phyloP scores from a whole-genome alignment of 2,329 filamentous ascomycete species.

The Dothidotthia symphoricarpi region DNA sequence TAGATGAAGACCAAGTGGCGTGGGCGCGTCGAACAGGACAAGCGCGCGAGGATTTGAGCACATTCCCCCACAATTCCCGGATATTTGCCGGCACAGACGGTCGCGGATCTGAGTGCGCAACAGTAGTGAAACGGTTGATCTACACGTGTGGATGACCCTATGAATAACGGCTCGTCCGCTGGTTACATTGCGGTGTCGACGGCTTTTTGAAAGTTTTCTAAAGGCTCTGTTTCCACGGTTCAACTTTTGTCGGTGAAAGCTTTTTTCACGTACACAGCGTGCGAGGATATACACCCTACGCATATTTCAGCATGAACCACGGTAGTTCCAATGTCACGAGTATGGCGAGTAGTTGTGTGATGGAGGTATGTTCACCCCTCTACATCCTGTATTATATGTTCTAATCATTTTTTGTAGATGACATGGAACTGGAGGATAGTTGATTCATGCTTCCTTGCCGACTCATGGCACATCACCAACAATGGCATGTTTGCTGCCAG shows the following conservation, averaged over 20 bases:
- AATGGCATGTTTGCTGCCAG: slow-evolving; percentile 72
- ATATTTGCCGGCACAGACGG: slow-evolving; percentile 3
- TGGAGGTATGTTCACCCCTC: slow-evolving; percentile 35
- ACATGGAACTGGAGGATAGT: slow-evolving; percentile 77
- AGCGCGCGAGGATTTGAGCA: slow-evolving; percentile 33
- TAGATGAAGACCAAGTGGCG: slow-evolving; percentile 9
- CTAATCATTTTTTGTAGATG: slow-evolving; percentile 57
- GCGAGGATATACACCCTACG: slow-evolving; percentile 2
- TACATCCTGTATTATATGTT: no score
- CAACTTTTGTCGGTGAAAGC: no score
- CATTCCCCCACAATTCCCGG: slow-evolving; percentile 29
- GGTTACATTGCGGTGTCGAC: neutral
- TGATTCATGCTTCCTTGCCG: slow-evolving; percentile 68
- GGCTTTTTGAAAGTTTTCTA: no score
- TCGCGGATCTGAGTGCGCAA: neutral
- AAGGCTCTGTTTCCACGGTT: no score
- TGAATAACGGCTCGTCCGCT: slow-evolving; percentile 11
- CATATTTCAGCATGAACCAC: slow-evolving; percentile 14
- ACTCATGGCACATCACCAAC: slow-evolving; percentile 68
- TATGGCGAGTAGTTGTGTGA: slow-evolving; percentile 37
- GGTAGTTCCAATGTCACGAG: slow-evolving; percentile 9
- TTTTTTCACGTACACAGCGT: neutral
- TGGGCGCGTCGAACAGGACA: slow-evolving; percentile 4
- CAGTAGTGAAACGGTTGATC: slow-evolving; percentile 8
- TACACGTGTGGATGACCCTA: slow-evolving; percentile 6